Evolutionary conservation across 164 flowering plant genomes (phyloP), one percentile per base, ranked within the genome.

Genomic region (Aristolochia californica): DNA sequence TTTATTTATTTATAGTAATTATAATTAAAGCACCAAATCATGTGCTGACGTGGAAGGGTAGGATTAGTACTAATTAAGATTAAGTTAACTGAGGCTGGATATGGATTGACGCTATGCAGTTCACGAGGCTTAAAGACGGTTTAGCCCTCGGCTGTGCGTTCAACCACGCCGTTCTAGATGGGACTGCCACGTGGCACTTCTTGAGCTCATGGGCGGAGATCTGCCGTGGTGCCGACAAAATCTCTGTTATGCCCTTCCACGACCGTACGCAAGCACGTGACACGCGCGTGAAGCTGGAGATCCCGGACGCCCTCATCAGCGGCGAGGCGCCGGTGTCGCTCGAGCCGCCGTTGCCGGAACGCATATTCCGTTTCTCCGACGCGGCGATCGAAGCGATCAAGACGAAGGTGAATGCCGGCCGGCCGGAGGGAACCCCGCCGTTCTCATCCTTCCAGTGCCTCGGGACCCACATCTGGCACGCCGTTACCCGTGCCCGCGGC

Each of bases 171-270:
- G 63, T 93, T 63, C 75, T 93, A 0, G 98, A 93, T 38, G 98
- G 97, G 0, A 72, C 82, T 49, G 75, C 97, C 66, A 89, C 97
- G 64, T 93, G 98, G 98, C 97, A 93, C 71, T 93, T 93, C 83
- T 83, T 93, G 95, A 79, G 78, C 70, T 80, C 98, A 0, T 93
- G 97, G 98, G 97, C 95, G 43, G 78, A 83, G 68, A 62, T 78
- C 59, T 80, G 86, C 65, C 63, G 66, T 18, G 97, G 94, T 21
- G 28, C 81, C 55, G 45, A 64, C 13, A 54, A 77, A 23, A 59
- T 77, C 48, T 75, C 95, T 7, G 75, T 70, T 78, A 77, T 53
- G 22, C 97, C 98, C 0, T 83, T 85, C 75, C 83, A 78, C 34
- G 90, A 93, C 48, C 86, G 97, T 11, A 73, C 84, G 74, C 77